phyloP scores from a whole-genome alignment of 257 asterid species.

The Primulina huaijiensis region DNA sequence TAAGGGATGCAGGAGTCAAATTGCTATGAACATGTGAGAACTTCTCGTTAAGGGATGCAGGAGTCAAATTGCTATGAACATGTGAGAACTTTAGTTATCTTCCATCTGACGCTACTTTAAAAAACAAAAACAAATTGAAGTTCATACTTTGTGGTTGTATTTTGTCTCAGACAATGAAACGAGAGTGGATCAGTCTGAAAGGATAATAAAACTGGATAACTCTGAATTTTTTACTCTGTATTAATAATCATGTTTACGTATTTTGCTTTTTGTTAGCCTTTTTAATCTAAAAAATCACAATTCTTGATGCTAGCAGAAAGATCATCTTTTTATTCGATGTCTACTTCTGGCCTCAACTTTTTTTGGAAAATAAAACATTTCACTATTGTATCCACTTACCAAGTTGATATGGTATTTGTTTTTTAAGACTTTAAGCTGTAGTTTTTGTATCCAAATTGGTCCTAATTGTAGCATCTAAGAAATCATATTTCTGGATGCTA shows the following conservation, averaged over 20 bases:
- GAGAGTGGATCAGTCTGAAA: neutral
- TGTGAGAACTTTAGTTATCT: neutral
- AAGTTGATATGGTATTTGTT: neutral
- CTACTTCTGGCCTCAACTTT: neutral
- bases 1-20: conserved; percentile 63
- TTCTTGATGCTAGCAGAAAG: neutral
- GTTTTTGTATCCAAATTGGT: neutral
- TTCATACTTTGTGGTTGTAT: neutral
- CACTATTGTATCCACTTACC: neutral
- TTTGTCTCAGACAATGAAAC: neutral
- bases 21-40: conserved; percentile 33
- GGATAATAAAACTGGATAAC: neutral
- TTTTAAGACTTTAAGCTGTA: neutral
- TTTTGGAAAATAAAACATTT: too few relatives aligned
- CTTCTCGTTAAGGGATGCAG: conserved; percentile 54
- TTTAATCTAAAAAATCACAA: too few relatives aligned
- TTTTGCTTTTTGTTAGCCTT: too few relatives aligned
- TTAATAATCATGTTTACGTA: too few relatives aligned
- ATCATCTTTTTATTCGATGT: neutral
- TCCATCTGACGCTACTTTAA: conserved; percentile 13
- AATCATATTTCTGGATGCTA: too few relatives aligned
- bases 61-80: conserved; percentile 56
- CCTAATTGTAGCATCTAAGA: neutral
- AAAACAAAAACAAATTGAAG: too few relatives aligned
- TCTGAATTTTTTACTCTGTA: neutral